Base-by-base conservation (phyloP, 768 basidiomycete genomes). In the Boletus huronensis region DNA sequence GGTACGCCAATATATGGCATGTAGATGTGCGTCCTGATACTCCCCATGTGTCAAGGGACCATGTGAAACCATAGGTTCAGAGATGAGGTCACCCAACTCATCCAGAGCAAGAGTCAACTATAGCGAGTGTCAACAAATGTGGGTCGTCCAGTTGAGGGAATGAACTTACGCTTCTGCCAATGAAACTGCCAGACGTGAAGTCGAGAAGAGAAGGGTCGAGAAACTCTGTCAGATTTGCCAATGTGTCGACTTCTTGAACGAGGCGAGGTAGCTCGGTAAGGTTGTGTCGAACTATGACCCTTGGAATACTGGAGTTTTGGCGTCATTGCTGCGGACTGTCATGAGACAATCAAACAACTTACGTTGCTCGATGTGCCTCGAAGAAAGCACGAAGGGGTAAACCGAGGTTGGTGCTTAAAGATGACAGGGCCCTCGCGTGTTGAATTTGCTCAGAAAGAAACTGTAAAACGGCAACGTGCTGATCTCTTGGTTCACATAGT, bases 61-160 rank as follows among this genome's bases (percentile, higher is more conserved):
- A 28, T 28, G 42, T 8, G 44, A 40, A 38, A 36, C n/a, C 16
- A 10, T 19, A 28, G 54, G 36, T 3, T 58, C 53, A 2, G 58
- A 54, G 21, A 55, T 50, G 34, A 62, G 59, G 52, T 58, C 58
- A 32, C 51, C 60, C 40, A 70, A 45, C 57, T 72, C 70, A 36
- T 69, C 65, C 17, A 70, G 55, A 34, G 71, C 63, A 38, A 72
- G 63, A 25, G 62, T 47, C 38, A 70, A 52, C 70, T 72, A 40
- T 4, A 11, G 10, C 8, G 19, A 8, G 21, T 13, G 49, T 63
- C 44, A 62, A 48, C 11, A 35, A 38, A 43, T 2, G n/a, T 21
- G 23, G 13, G n/a, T 14, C 3, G 14, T 41, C 21, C 10, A 34
- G 13, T 14, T 10, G 3, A 52, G 6, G 19, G 14, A 59, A 38